Base-by-base conservation (phyloP, 208 protist genomes). In the Spongospora subterranea region DNA sequence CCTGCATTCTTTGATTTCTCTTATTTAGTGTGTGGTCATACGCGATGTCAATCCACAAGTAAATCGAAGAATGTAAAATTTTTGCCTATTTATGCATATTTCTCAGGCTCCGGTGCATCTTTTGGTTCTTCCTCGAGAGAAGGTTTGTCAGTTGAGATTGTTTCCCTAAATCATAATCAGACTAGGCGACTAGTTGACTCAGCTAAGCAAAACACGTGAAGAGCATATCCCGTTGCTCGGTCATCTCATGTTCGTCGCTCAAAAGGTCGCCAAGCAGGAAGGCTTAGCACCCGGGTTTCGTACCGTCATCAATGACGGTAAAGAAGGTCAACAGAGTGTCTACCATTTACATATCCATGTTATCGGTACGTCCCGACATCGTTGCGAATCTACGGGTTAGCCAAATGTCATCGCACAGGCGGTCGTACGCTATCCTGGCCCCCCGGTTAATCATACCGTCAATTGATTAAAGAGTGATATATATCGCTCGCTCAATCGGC, bases 301-400 rank as follows among this genome's bases (percentile, higher is more conserved):
- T 41, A 46, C 93, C 0, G 95, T 96, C 45, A 93, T 96, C 54
- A 96, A 96, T 90, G 94, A 96, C 90, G 95, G 95, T 88, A 76
- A 88, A 41, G 40, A 94, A 0, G 94, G 89, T 1, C 77, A 90
- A 60, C 95, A 96, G 91, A 94, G 93, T 20, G 94, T 96, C 43
- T 93, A 95, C 65, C 94, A 95, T 89, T 89, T 96, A 24, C 95
- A 96, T 66, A 82, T 96, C 50, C 95, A 96, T 90, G 77, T 96
- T 29, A 91, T 96, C 46, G 95, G 94, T 50, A 93, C 93, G 39
- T 90, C 92, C 90, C 90, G 94, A 92, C 13, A n/a, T n/a, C n/a
- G n/a, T n/a, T n/a, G n/a, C n/a, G n/a, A n/a, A n/a, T n/a, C n/a
- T n/a, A n/a, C n/a, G n/a, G n/a, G n/a, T n/a, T n/a, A n/a, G n/a